Evolutionary conservation across 495 filamentous ascomycete genomes (phyloP), one percentile per base, ranked within the genome.

Genomic region (Penicillium lividum): DNA sequence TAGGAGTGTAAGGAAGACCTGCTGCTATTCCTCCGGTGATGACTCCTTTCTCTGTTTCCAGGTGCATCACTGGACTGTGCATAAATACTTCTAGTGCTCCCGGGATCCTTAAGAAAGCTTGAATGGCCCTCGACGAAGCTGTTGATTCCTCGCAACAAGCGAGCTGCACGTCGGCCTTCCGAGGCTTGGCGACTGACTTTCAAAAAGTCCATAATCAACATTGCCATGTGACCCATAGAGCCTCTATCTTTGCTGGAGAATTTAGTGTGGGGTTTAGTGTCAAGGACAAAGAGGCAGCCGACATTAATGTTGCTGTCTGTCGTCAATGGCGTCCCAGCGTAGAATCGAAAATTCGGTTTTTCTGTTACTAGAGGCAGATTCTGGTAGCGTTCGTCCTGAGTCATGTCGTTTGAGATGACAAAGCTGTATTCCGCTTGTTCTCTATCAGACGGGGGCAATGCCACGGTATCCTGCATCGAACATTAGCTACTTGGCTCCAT

Each of bases 251-350:
- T 50, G 3, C 66, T 33, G 5, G 54, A 64, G 18, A 82, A 58
- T 3, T 65, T 64, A 33, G 68, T 42, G 15, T 69, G 76, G 10
- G 73, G 69, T 15, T 70, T 68, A 0, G 67, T 70, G 65, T 91
- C 88, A 0, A 89, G 68, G 9, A 89, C 75, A 58, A 86, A 89
- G 44, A 89, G 77, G 16, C 82, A 85, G 15, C 89, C 89, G 54
- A 92, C 88, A 29, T 86, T 85, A 59, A 89, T 82, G 13, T 86
- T 88, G 27, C 75, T 78, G 10, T 82, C 84, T 0, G 86, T 89
- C 3, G 86, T 80, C 16, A 92, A 77, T 8, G 75, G 73, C 3
- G 77, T 80, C 47, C 79, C 79, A 11, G 77, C 79, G 51, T 80
- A 81, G 55, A 76, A 81, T 34, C 65, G 72, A 48, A 77, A 81